Base-by-base conservation (phyloP, 78 protist genomes). In the Dictyostelium firmibasis region DNA sequence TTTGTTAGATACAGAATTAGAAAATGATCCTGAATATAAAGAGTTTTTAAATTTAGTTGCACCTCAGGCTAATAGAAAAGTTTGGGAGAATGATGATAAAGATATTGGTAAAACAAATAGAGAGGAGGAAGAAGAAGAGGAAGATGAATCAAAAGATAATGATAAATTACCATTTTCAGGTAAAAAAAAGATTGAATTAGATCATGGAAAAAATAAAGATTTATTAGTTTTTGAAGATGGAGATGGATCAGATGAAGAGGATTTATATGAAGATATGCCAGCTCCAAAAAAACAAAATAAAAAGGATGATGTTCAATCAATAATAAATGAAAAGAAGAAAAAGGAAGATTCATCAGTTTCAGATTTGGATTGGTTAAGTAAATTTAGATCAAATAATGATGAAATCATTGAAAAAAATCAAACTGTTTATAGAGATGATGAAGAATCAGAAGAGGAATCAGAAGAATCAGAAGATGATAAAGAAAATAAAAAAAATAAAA, bases 291-390 rank as follows among this genome's bases (percentile, higher is more conserved):
- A 57, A 44, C 62, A 82, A 57, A 57, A 57, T 57, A 57, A 57
- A 20, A 47, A 50, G 9, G 47, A 16, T 14, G 75, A 82, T 6
- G 5, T 6, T 0, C 50, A 82, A 35, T 27, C 75, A 5, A 36
- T 23, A 11, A 70, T 25, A 50, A 60, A 29, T 14, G 41, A 35
- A 27, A 43, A 43, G 7, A 38, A 92, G 25, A 83, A 41, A 76
- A 16, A 41, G 36, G 60, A 92, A 11, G 91, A 92, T 85, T 13
- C 29, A 11, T 4, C 88, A 33, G 79, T 81, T 44, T 67, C 87
- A 36, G 88, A 92, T 84, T 91, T 84, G 33, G 91, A 91, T 84
- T 83, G 95, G 91, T 83, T 84, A 75, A 91, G 79, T 33, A 72
- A 72, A 33, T 72, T 72, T 72, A 72, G 79, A 72, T 72, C 79